phyloP scores from a whole-genome alignment of 163 green algal species.

The Scenedesmus sp. region DNA sequence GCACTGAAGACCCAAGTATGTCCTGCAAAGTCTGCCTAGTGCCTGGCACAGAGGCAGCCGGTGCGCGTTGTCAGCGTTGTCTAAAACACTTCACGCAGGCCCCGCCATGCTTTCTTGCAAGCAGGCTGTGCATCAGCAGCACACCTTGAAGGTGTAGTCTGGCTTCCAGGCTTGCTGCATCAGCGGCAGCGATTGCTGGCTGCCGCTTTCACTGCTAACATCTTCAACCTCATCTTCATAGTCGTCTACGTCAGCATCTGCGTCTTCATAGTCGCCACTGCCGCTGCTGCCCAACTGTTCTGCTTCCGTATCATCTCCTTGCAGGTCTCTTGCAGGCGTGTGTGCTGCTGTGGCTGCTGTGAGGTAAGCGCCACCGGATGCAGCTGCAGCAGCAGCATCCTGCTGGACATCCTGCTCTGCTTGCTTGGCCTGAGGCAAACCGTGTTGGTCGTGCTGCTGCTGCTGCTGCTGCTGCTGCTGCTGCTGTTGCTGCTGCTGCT shows the following conservation, averaged over 20 bases:
- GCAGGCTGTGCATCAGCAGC: neutral
- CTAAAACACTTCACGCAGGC: no score
- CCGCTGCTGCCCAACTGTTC: neutral
- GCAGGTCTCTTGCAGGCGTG: neutral
- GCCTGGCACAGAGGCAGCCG: no score
- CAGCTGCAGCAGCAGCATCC: neutral
- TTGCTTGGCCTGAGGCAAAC: neutral
- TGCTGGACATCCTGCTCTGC: neutral
- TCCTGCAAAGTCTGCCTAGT: no score
- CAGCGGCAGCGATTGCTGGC: constrained; percentile 29
- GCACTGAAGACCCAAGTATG: no score
- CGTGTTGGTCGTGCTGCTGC: neutral
- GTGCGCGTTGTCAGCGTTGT: no score
- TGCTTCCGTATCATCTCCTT: neutral
- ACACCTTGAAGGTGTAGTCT: constrained; percentile 46
- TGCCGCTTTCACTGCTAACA: neutral
- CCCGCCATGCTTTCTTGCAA: neutral
- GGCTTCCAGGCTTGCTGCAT: constrained; percentile 28
- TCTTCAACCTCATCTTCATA: neutral
- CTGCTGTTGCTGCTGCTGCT: neutral
- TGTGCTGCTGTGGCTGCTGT: neutral
- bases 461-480: constrained; percentile 22
- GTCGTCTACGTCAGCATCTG: constrained; percentile 1
- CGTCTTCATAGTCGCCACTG: neutral
- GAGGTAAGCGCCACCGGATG: neutral